phyloP scores from a whole-genome alignment of 139 green algal genomes.

The Picochlorum costavermella region DNA sequence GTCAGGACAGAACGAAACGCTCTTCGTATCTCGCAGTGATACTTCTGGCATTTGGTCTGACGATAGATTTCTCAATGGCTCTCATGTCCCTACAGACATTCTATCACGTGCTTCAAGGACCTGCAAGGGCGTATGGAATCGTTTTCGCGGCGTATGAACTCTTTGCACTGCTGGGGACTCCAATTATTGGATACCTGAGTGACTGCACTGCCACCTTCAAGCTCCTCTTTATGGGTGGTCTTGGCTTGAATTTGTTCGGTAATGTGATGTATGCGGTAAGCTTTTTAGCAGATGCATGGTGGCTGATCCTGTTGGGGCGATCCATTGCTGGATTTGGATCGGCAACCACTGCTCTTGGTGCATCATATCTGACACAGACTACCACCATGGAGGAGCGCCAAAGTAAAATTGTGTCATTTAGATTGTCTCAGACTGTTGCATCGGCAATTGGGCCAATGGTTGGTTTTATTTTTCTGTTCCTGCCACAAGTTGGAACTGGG shows the following conservation, averaged over 20 bases:
- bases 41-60: slow-evolving; percentile 12
- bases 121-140: slow-evolving; percentile 8
- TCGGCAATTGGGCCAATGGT: slow-evolving; percentile 22
- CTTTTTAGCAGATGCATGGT: slow-evolving; percentile 12
- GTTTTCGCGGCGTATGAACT: slow-evolving; percentile 20
- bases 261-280: slow-evolving; percentile 29
- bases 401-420: slow-evolving; percentile 14
- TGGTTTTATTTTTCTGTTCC: slow-evolving; percentile 25
- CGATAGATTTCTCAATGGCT: slow-evolving; percentile 10
- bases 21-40: slow-evolving; percentile 6
- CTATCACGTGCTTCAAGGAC: slow-evolving; percentile 4
- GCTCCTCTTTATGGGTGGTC: slow-evolving; percentile 3
- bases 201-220: slow-evolving; percentile 19
- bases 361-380: slow-evolving; percentile 20
- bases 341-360: slow-evolving; percentile 21
- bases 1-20: slow-evolving; percentile 9
- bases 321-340: slow-evolving; percentile 12
- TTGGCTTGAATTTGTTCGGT: slow-evolving; percentile 15
- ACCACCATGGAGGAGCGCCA: slow-evolving; percentile 14
- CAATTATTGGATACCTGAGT: slow-evolving; percentile 11
- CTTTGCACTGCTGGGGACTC: slow-evolving; percentile 7
- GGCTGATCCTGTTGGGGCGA: slow-evolving; percentile 25
- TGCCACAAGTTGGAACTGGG: slow-evolving; percentile 13
- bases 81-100: slow-evolving; percentile 15
- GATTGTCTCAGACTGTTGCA: slow-evolving; percentile 21